Evolutionary conservation across 345 rosid genomes (phyloP).

Genomic region (Populus deltoides): DNA sequence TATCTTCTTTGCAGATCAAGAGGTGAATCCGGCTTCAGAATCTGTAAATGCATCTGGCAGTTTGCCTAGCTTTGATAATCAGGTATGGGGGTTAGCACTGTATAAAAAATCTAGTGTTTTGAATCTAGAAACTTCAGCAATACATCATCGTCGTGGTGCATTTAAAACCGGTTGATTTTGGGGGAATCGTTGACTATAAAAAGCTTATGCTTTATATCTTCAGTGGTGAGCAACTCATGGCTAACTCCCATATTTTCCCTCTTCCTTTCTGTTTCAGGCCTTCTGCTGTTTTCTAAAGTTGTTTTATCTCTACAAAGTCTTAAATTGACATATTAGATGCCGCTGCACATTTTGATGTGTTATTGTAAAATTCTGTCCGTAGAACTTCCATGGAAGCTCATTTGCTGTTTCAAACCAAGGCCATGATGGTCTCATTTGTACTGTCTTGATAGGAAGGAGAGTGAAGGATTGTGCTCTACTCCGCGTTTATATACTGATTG

Average conservation of each 20-base stretch:
- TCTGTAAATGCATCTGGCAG: slow-evolving; percentile 5
- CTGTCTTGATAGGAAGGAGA: neutral
- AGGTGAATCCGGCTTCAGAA: slow-evolving; percentile 18
- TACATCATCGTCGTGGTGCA: neutral
- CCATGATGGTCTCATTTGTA: neutral
- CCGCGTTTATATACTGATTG: neutral
- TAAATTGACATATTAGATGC: neutral
- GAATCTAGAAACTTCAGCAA: neutral
- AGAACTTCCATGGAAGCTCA: neutral
- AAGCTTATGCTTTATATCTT: neutral
- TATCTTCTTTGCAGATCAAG: slow-evolving; percentile 27
- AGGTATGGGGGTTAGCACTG: slow-evolving; percentile 8
- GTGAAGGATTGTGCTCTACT: neutral
- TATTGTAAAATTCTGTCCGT: neutral
- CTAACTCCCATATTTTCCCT: neutral
- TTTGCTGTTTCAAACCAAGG: neutral
- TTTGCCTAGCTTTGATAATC: slow-evolving; percentile 8
- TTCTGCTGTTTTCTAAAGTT: neutral
- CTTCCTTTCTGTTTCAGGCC: slow-evolving; percentile 2
- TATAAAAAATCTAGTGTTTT: neutral
- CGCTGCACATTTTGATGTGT: neutral
- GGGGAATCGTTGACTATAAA: neutral
- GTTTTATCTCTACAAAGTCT: neutral
- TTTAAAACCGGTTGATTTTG: neutral
- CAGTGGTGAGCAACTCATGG: neutral